phyloP scores from a whole-genome alignment of 805 yeast species.

The Yarrowia bubula region DNA sequence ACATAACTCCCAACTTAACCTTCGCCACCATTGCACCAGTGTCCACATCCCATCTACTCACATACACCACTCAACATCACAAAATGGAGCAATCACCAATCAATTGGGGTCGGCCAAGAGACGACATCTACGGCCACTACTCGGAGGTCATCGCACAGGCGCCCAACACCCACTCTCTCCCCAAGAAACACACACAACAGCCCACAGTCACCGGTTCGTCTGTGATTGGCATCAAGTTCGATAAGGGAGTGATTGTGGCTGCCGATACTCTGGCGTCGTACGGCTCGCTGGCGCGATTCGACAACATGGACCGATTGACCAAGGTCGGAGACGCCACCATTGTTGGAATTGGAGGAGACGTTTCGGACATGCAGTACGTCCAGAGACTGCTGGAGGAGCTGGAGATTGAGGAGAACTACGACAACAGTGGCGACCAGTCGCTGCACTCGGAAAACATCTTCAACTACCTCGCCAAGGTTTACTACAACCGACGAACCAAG shows the following conservation, averaged over 20 bases:
- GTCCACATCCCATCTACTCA: not conserved
- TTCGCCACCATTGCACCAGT: slow-evolving; percentile 18
- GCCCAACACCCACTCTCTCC: slow-evolving; percentile 52
- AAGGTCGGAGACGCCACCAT: slow-evolving; percentile 82
- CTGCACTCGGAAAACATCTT: slow-evolving; percentile 85
- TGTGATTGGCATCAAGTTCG: slow-evolving; percentile 84
- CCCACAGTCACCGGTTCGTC: slow-evolving; percentile 97
- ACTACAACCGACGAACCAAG: slow-evolving; percentile 85
- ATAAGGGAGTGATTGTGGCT: slow-evolving; percentile 88
- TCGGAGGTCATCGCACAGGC: slow-evolving; percentile 54
- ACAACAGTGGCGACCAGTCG: slow-evolving; percentile 56
- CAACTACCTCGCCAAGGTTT: slow-evolving; percentile 77
- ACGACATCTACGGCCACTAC: slow-evolving; percentile 77
- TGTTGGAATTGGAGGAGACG: slow-evolving; percentile 93
- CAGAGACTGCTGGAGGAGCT: slow-evolving; percentile 73
- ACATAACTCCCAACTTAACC: slow-evolving; percentile 24
- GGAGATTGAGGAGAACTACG: slow-evolving; percentile 76
- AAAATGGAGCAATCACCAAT: slow-evolving; percentile 92
- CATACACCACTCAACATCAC: not conserved
- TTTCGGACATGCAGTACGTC: slow-evolving; percentile 86
- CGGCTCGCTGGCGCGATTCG: slow-evolving; percentile 87
- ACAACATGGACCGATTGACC: slow-evolving; percentile 77
- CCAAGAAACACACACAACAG: slow-evolving; percentile 82
- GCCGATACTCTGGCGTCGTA: slow-evolving; percentile 91
- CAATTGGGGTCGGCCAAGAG: slow-evolving; percentile 93